Conservation (phyloP, 176 grass and related monocot species). For the Thalia dealbata region DNA sequence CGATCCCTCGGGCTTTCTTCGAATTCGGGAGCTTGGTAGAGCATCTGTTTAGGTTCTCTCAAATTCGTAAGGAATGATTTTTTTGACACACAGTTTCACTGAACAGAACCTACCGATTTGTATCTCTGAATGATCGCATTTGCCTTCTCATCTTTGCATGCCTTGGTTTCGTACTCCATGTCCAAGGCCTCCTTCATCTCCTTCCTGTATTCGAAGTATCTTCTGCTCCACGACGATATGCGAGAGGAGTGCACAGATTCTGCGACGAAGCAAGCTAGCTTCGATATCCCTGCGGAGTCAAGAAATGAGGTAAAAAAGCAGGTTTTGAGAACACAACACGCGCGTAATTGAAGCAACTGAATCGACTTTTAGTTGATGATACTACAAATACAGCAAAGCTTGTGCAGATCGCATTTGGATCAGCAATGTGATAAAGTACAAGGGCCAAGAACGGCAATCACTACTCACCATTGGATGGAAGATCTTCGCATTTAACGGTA, state of each 20-base stretch:
- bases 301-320: background rate
- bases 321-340: background rate
- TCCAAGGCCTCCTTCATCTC: constrained; percentile 11
- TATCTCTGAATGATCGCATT: constrained; percentile 35
- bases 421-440: background rate
- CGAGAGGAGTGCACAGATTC: background rate
- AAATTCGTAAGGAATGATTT: background rate
- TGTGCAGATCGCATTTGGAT: background rate
- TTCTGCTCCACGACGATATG: constrained; percentile 9
- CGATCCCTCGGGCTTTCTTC: constrained; percentile 22
- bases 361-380: no score
- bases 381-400: no score
- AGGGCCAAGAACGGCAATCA: background rate
- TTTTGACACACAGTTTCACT: background rate
- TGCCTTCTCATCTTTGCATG: constrained; percentile 16
- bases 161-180: constrained; percentile 4
- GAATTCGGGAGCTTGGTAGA: constrained; percentile 36
- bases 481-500: constrained; percentile 21
- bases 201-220: constrained; percentile 21
- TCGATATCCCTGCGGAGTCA: constrained; percentile 27
- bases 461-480: constrained; percentile 28
- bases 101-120: constrained; percentile 29
- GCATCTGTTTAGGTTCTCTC: constrained; percentile 18
- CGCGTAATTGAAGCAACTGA: no score
- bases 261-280: constrained; percentile 28